Evolutionary conservation across 2,329 filamentous ascomycete species (phyloP).

Genomic region (Aspergillus transmontanensis): DNA sequence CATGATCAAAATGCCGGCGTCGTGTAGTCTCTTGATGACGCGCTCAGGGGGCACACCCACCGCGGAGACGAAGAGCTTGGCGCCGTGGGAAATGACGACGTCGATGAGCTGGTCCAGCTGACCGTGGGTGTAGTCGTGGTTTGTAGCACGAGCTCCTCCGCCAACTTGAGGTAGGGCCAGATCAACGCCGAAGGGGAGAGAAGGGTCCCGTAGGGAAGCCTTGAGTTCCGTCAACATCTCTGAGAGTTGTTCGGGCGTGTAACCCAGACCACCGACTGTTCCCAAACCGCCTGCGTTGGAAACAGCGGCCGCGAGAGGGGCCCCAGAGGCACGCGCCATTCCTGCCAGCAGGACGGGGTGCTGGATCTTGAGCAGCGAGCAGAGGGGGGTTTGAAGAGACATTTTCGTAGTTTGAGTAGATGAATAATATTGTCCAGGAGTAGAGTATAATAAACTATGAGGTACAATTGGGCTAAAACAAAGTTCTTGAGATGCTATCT

Average conservation of each 20-base stretch:
- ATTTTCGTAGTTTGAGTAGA: conserved; percentile 24
- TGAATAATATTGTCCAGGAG: neutral
- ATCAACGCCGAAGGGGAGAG: conserved; percentile 86
- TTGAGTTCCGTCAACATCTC: conserved; percentile 85
- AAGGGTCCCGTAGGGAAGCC: conserved; percentile 64
- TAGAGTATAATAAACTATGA: neutral
- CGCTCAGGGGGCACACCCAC: conserved; percentile 79
- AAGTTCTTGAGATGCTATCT: neutral
- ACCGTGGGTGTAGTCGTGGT: conserved; percentile 93
- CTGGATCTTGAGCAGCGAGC: conserved; percentile 75
- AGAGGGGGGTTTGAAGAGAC: conserved; percentile 75
- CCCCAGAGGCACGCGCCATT: conserved; percentile 85
- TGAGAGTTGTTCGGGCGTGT: conserved; percentile 74
- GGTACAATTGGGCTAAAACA: neutral
- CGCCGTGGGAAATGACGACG: conserved; percentile 81
- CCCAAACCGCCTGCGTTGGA: conserved; percentile 84
- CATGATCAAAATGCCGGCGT: conserved; percentile 82
- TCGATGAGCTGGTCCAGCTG: conserved; percentile 85
- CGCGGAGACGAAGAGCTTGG: conserved; percentile 81
- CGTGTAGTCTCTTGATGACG: conserved; percentile 76
- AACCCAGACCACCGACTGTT: conserved; percentile 64
- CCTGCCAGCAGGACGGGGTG: conserved; percentile 91
- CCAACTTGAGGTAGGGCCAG: conserved; percentile 89
- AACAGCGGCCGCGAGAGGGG: conserved; percentile 77
- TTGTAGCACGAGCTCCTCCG: conserved; percentile 80